These are phyloP conservation scores for Westerdykella sp. DNA, from an alignment of 2,329 filamentous ascomycete species.

Conservation along the genomic window DNA sequence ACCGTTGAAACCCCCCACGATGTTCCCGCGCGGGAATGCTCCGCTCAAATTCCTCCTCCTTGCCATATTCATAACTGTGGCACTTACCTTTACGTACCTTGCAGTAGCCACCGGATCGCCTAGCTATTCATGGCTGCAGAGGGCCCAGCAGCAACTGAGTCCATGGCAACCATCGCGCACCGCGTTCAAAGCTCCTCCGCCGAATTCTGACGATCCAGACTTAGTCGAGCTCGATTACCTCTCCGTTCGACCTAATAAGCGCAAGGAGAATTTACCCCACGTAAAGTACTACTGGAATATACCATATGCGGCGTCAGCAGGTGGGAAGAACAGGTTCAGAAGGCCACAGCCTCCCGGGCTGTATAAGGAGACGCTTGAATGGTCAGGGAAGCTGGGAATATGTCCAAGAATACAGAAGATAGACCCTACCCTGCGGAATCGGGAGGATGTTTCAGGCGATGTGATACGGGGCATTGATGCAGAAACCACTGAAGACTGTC, in stretches of 20 bases:
- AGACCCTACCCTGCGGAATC: slow-evolving; percentile 19
- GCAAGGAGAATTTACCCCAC: slow-evolving; percentile 10
- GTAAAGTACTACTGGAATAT: slow-evolving; percentile 31
- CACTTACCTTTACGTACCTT: too few species aligned
- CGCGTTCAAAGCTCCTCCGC: slow-evolving; percentile 18
- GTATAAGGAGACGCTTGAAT: slow-evolving; percentile 14
- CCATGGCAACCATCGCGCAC: too few species aligned
- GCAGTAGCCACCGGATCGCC: too few species aligned
- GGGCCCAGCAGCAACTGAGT: too few species aligned
- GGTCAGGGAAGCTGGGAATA: slow-evolving; percentile 28
- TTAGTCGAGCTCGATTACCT: slow-evolving; percentile 29
- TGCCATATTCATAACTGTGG: too few species aligned
- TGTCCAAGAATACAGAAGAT: slow-evolving; percentile 32
- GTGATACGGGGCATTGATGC: slow-evolving; percentile 23
- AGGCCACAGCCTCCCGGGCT: slow-evolving; percentile 26
- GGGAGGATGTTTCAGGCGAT: slow-evolving; percentile 21
- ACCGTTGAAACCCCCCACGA: too few species aligned
- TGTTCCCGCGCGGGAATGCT: too few species aligned
- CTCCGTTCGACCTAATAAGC: slow-evolving; percentile 22
- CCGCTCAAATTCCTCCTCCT: too few species aligned
- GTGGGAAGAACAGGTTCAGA: slow-evolving; percentile 25
- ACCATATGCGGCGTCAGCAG: slow-evolving; percentile 26
- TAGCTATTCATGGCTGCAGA: too few species aligned
- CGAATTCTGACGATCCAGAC: slow-evolving; percentile 21
- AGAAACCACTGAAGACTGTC: slow-evolving; percentile 34